Percentiles rank a stretch among this genome's conserved stretches.
Evolutionary conservation across 1,284 basidiomycete species (phyloP).

Genomic region (Naganishia sp.): DNA sequence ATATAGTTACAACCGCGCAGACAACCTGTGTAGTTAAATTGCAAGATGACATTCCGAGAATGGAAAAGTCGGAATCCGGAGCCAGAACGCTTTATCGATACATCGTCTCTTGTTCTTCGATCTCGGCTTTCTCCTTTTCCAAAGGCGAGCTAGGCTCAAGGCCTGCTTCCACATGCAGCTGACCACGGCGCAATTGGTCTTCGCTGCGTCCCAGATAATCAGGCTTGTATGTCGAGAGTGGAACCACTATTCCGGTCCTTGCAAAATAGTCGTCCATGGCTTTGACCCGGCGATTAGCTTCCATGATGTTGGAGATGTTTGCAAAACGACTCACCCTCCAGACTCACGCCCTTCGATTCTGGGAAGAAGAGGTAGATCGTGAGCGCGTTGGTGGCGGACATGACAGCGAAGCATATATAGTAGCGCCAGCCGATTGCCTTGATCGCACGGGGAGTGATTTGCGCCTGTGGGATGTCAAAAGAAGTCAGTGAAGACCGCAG

Average conservation of each 20-base stretch:
- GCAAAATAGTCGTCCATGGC: conserved; percentile 60
- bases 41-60: too few species aligned
- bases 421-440: conserved; percentile 52
- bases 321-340: conserved; percentile 33
- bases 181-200: not conserved
- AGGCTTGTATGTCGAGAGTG: conserved; percentile 43
- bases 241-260: too few species aligned
- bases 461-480: conserved; percentile 31
- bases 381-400: conserved; percentile 64
- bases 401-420: conserved; percentile 64
- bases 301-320: conserved; percentile 52
- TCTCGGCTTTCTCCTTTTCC: conserved; percentile 20
- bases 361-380: conserved; percentile 60
- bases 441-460: conserved; percentile 53
- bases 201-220: conserved; percentile 25
- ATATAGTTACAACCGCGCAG: too few species aligned
- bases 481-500: not conserved
- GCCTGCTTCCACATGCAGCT: conserved; percentile 17
- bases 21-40: too few species aligned
- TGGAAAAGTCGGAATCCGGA: too few species aligned
- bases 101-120: not conserved
- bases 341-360: conserved; percentile 45
- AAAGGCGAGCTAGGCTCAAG: not conserved
- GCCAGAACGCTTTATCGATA: too few species aligned
- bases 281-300: conserved; percentile 37